phyloP scores from a whole-genome alignment of 768 basidiomycete genomes.

The Xerocomellus chrysenteron region DNA sequence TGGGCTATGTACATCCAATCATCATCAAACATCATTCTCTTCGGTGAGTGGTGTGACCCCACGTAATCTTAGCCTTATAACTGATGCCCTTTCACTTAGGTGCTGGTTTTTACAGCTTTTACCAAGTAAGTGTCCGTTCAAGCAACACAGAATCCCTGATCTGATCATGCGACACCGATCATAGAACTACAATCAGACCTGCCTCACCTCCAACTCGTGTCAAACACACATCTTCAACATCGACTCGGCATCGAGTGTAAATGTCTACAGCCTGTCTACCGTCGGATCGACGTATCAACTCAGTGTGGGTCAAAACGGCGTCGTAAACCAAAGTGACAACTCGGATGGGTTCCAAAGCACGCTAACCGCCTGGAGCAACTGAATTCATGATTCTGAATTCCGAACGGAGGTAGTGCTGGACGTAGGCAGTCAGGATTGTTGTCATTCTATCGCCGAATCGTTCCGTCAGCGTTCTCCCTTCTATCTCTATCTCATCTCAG shows the following conservation, averaged over 20 bases:
- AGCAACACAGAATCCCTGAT: too few species aligned
- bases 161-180: neutral
- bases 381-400: neutral
- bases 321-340: slow-evolving; percentile 37
- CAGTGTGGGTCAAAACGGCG: slow-evolving; percentile 33
- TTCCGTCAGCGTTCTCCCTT: neutral
- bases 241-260: slow-evolving; percentile 38
- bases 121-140: slow-evolving; percentile 28
- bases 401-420: neutral
- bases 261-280: slow-evolving; percentile 46
- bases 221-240: slow-evolving; percentile 45
- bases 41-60: slow-evolving; percentile 29
- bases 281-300: slow-evolving; percentile 43
- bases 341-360: slow-evolving; percentile 42
- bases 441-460: neutral
- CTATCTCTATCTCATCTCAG: too few species aligned
- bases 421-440: neutral
- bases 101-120: slow-evolving; percentile 52
- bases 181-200: slow-evolving; percentile 40
- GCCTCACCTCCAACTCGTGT: slow-evolving; percentile 36
- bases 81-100: slow-evolving; percentile 28
- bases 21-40: slow-evolving; percentile 43
- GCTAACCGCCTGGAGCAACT: slow-evolving; percentile 11
- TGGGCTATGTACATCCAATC: slow-evolving; percentile 25
- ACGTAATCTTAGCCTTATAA: slow-evolving; percentile 33